These are phyloP conservation scores for Amaranthus palmeri DNA, from an alignment of 148 eudicot genomes.

Conservation along the genomic window DNA sequence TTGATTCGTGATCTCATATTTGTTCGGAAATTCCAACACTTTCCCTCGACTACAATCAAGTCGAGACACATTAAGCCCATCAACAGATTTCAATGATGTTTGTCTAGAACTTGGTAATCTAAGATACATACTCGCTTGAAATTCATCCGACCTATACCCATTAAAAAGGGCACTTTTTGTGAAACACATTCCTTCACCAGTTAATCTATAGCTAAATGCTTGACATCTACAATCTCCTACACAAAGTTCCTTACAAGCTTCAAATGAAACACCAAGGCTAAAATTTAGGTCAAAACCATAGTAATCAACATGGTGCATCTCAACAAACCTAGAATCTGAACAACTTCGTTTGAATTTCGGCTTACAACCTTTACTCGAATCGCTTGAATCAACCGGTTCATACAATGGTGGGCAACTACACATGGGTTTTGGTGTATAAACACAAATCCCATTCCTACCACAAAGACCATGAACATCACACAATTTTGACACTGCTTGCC, in stretches of 20 bases:
- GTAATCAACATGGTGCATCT: slow-evolving; percentile 44
- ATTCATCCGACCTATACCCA: slow-evolving; percentile 29
- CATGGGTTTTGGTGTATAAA: slow-evolving; percentile 32
- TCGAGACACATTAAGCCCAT: slow-evolving; percentile 20
- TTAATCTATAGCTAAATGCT: slow-evolving; percentile 45
- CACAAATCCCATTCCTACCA: slow-evolving; percentile 55
- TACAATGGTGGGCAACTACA: slow-evolving; percentile 56
- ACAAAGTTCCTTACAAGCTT: slow-evolving; percentile 39
- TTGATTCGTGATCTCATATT: slow-evolving; percentile 26
- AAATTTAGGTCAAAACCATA: slow-evolving; percentile 48
- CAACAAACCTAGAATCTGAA: slow-evolving; percentile 38
- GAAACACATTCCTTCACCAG: slow-evolving; percentile 35
- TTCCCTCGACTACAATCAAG: slow-evolving; percentile 24
- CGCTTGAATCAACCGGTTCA: slow-evolving; percentile 29
- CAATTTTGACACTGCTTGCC: slow-evolving; percentile 38
- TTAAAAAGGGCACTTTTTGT: slow-evolving; percentile 49
- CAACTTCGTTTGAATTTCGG: slow-evolving; percentile 37
- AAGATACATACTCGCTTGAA: slow-evolving; percentile 34
- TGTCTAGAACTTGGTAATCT: slow-evolving; percentile 34
- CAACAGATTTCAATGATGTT: slow-evolving; percentile 1
- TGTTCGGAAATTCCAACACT: slow-evolving; percentile 6
- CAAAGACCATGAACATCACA: slow-evolving; percentile 57
- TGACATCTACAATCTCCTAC: slow-evolving; percentile 36
- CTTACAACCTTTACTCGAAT: slow-evolving; percentile 58
- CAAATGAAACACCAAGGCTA: slow-evolving; percentile 15